Conservation (phyloP, 768 basidiomycete genomes). For the Suillus subluteus region DNA sequence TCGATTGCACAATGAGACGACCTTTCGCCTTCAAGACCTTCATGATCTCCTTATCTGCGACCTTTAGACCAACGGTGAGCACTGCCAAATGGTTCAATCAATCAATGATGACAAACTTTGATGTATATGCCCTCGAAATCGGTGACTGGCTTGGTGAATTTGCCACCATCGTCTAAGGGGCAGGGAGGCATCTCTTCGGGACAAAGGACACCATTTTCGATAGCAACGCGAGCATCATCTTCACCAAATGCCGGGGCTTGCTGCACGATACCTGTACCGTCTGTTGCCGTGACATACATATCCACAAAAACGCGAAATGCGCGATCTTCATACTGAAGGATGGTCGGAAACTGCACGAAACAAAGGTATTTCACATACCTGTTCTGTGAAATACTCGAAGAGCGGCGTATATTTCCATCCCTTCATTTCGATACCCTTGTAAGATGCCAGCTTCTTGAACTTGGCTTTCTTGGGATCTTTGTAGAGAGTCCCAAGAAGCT, state of each 20-base stretch:
- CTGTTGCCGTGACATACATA: slow-evolving; percentile 89
- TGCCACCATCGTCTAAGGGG: slow-evolving; percentile 88
- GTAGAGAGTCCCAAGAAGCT: slow-evolving; percentile 84
- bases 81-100: not conserved
- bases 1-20: slow-evolving; percentile 85
- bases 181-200: slow-evolving; percentile 95
- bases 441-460: slow-evolving; percentile 87
- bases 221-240: slow-evolving; percentile 94
- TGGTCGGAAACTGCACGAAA: not conserved
- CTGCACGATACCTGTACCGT: slow-evolving; percentile 98
- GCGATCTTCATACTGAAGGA: slow-evolving; percentile 78
- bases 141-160: slow-evolving; percentile 85
- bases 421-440: slow-evolving; percentile 91
- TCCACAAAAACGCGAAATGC: slow-evolving; percentile 91
- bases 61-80: slow-evolving; percentile 45
- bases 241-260: slow-evolving; percentile 99
- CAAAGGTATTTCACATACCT: slow-evolving; percentile 51
- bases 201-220: slow-evolving; percentile 80
- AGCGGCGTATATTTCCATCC: slow-evolving; percentile 95
- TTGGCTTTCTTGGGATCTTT: slow-evolving; percentile 98
- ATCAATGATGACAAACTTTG: slow-evolving; percentile 59
- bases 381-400: slow-evolving; percentile 96
- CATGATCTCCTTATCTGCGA: slow-evolving; percentile 93
- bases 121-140: slow-evolving; percentile 89
- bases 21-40: slow-evolving; percentile 87